Evolutionary conservation across 1,284 basidiomycete genomes (phyloP).

Genomic region (Trichosporon sp.): DNA sequence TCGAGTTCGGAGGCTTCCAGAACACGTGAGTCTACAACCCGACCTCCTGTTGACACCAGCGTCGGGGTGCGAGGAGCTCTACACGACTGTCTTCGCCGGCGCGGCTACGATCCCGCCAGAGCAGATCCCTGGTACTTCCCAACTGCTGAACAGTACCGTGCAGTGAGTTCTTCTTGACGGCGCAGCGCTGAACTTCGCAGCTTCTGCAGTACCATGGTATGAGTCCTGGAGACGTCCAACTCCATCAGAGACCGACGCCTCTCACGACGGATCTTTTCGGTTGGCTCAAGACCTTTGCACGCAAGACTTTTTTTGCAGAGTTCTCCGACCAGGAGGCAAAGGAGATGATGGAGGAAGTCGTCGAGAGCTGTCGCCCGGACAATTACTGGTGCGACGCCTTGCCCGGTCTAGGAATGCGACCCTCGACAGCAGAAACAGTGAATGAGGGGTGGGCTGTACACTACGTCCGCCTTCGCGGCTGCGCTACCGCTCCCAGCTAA

Average conservation of each 20-base stretch:
- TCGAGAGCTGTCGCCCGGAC: constrained; percentile 59
- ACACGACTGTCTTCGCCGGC: constrained; percentile 56
- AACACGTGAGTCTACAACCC: constrained; percentile 28
- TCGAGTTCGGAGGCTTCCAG: constrained; percentile 69
- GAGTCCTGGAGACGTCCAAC: constrained; percentile 55
- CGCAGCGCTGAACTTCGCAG: constrained; percentile 41
- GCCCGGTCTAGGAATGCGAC: constrained; percentile 27
- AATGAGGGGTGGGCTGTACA: background rate
- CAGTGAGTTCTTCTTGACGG: constrained; percentile 47
- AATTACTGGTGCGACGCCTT: constrained; percentile 47
- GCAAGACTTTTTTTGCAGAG: constrained; percentile 57
- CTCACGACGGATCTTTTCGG: constrained; percentile 59
- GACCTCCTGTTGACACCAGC: constrained; percentile 3
- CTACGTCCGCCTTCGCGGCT: background rate
- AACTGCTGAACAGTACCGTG: constrained; percentile 60
- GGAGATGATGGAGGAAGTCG: constrained; percentile 63
- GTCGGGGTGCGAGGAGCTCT: constrained; percentile 60
- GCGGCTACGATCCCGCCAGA: constrained; percentile 58
- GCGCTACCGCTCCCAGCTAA: background rate
- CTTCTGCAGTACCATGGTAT: constrained; percentile 60
- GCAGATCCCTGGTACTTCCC: constrained; percentile 83
- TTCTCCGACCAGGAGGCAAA: constrained; percentile 58
- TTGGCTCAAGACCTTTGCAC: constrained; percentile 67
- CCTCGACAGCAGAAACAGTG: background rate
- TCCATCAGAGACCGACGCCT: constrained; percentile 66